A percentile compares a stretch with the other conserved stretches of the same genome.
Evolutionary conservation across 345 rosid species (phyloP).

Genomic region (Psidium guajava): DNA sequence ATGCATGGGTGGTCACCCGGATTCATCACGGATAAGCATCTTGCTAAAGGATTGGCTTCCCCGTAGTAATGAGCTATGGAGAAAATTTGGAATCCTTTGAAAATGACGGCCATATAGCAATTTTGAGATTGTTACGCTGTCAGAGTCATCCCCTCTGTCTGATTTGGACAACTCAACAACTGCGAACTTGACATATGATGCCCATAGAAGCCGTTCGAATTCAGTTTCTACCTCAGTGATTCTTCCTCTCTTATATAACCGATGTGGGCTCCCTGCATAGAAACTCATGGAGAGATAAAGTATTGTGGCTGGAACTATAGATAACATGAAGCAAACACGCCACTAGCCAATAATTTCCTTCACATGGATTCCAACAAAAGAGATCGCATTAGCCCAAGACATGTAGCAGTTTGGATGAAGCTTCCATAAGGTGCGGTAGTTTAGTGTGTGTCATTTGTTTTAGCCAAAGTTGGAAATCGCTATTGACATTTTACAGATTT

Average conservation of each 20-base stretch:
- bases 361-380: conserved; percentile 80
- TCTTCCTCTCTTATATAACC: conserved; percentile 94
- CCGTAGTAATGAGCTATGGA: no score
- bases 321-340: conserved; percentile 89
- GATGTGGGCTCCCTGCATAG: conserved; percentile 83
- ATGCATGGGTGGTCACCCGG: no score
- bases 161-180: conserved; percentile 66
- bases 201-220: conserved; percentile 79
- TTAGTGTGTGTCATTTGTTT: no score
- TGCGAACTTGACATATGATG: conserved; percentile 63
- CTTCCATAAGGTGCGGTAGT: conserved; percentile 94
- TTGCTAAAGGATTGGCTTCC: no score
- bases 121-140: conserved; percentile 53
- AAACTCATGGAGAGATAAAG: conserved; percentile 71
- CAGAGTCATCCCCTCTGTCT: conserved; percentile 62
- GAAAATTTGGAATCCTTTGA: no score
- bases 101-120: conserved; percentile 68
- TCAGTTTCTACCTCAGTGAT: conserved; percentile 72
- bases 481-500: no score
- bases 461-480: no score
- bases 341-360: conserved; percentile 75
- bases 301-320: conserved; percentile 70
- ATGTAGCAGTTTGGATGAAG: conserved; percentile 88
- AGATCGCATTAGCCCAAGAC: conserved; percentile 84
- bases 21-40: no score